Base-by-base conservation (phyloP, 306 rosid species). In the apple (Malus domestica) region DNA sequence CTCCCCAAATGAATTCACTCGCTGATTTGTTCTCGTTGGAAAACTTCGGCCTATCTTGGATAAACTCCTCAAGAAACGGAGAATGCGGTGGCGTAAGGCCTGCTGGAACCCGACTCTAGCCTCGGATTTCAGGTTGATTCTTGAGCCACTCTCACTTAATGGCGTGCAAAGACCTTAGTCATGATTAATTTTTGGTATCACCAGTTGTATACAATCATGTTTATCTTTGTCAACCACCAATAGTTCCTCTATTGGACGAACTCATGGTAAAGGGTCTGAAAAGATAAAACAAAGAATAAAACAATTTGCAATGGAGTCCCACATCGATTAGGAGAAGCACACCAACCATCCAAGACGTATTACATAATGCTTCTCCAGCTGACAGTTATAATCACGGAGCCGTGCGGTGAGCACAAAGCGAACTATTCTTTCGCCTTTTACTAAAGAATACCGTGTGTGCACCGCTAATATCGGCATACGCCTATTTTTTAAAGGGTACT, bases 391-490 rank as follows among this genome's bases (percentile, higher is more conserved):
- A 0, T 3, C 65, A 79, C 70, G 79, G 67, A 87, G 88, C 82
- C 73, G 55, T 75, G 87, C 58, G 79, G 52, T 80, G 82, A 64
- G 54, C 71, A 72, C 86, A 87, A 0, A 80, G 86, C 86, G 80
- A 87, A 84, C 85, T 86, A 90, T 87, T 89, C 89, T 86, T 87
- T 89, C 80, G 91, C 91, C 90, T 87, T 89, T 87, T 86, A 89
- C 91, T 87, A 86, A 85, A 84, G 85, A 86, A 88, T 82, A 86
- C 85, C 86, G 87, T 88, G 90, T 84, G 79, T 51, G 29, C 54
- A 33, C 22, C 23, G 76, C 59, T 2, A 0, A 0, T 3, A 1
- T 44, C 51, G 70, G 88, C 88, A 82, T 76, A 79, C 71, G 77
- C 82, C 20, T 19, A 79, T 79, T 82, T 82, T 79, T 81, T 76